These are phyloP conservation scores for Dioscorea cayenensis DNA, from an alignment of 116 monocot species.

Conservation along the genomic window DNA sequence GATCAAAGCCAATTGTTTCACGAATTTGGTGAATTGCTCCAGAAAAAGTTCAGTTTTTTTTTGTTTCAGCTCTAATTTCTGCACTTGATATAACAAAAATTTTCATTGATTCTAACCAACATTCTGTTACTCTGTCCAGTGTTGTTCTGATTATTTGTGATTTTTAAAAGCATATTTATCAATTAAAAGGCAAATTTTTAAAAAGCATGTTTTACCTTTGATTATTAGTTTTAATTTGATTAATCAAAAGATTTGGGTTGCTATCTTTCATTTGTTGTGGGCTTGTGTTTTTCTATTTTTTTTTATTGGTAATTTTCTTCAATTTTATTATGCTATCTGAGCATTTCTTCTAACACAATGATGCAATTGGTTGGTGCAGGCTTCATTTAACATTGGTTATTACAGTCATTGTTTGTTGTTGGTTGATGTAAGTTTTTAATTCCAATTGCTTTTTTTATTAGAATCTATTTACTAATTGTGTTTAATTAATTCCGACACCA, in stretches of 20 bases:
- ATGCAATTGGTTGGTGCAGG: constrained; percentile 16
- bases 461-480: background rate
- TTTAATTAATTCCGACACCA: too few species aligned
- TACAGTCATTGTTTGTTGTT: constrained; percentile 31
- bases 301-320: background rate
- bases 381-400: constrained; percentile 34
- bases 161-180: too few species aligned
- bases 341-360: background rate
- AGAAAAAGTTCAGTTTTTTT: background rate
- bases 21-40: too few species aligned
- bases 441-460: background rate
- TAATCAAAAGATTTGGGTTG: background rate
- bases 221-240: background rate
- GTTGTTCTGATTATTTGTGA: too few species aligned
- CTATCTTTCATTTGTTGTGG: background rate
- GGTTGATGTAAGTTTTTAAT: constrained; percentile 39
- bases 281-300: background rate
- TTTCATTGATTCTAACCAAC: too few species aligned
- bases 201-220: background rate
- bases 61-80: background rate
- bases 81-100: background rate
- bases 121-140: too few species aligned
- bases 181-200: too few species aligned
- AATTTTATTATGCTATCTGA: background rate
- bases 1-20: too few species aligned